These are phyloP conservation scores for Phialophora macrospora DNA, from an alignment of 2,329 filamentous ascomycete species.

Conservation along the genomic window DNA sequence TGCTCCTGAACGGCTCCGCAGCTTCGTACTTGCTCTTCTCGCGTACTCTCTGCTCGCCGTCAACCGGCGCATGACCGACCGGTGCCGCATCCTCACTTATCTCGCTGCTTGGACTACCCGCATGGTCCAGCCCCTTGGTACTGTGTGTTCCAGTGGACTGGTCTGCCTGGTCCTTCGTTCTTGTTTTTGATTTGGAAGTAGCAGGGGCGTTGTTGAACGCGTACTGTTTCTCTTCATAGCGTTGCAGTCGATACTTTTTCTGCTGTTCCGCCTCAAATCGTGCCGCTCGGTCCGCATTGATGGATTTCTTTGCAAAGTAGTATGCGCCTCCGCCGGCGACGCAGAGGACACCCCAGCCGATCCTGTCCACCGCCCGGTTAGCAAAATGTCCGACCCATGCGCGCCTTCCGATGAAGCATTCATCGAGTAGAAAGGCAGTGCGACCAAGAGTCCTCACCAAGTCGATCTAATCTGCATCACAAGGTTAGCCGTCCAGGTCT, in stretches of 20 bases:
- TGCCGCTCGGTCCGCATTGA: constrained; percentile 83
- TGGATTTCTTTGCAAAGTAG: constrained; percentile 91
- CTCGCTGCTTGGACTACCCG: constrained; percentile 73
- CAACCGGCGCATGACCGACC: constrained; percentile 77
- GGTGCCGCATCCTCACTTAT: constrained; percentile 80
- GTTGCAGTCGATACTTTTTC: constrained; percentile 51
- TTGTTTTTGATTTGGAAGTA: constrained; percentile 32
- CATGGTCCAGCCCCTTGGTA: constrained; percentile 54
- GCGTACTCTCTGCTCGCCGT: constrained; percentile 66
- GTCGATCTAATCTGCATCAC: constrained; percentile 59
- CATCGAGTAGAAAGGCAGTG: neutral
- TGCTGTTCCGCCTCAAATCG: constrained; percentile 73
- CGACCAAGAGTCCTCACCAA: constrained; percentile 53
- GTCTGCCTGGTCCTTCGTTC: constrained; percentile 37
- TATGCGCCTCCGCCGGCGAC: constrained; percentile 88
- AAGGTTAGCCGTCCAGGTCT: constrained; percentile 14
- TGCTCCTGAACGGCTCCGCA: constrained; percentile 72
- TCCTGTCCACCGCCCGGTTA: constrained; percentile 57
- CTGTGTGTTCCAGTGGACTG: constrained; percentile 20
- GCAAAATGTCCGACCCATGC: neutral
- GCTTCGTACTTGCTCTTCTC: constrained; percentile 94
- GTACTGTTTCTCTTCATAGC: constrained; percentile 45
- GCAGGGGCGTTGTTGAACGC: constrained; percentile 26
- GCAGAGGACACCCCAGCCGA: constrained; percentile 90
- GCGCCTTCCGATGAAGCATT: neutral